phyloP scores from a whole-genome alignment of 2,329 filamentous ascomycete species.

The Monilinia aucupariae region DNA sequence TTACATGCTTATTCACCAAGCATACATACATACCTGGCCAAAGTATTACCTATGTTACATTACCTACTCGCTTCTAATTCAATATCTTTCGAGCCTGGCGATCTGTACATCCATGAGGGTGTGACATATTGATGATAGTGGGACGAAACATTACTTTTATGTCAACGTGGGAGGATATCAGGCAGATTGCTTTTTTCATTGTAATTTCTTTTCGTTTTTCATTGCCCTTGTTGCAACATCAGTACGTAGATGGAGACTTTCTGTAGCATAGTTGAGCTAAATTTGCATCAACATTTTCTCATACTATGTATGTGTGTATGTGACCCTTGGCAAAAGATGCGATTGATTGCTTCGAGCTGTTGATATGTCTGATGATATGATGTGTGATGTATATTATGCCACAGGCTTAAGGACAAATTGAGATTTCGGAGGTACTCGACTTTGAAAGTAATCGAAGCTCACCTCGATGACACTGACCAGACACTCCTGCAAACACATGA shows the following conservation, averaged over 20 bases:
- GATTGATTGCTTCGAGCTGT: background rate
- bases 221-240: slow-evolving; percentile 28
- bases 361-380: background rate
- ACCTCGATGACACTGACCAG: background rate
- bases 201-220: slow-evolving; percentile 28
- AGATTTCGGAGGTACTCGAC: background rate
- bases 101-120: slow-evolving; percentile 30
- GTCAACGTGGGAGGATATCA: slow-evolving; percentile 30
- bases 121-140: slow-evolving; percentile 29
- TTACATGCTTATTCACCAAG: slow-evolving; percentile 29
- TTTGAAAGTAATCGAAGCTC: background rate
- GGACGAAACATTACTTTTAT: slow-evolving; percentile 31
- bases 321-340: background rate
- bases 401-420: background rate
- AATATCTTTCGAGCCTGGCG: slow-evolving; percentile 33
- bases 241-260: slow-evolving; percentile 23
- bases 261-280: slow-evolving; percentile 30
- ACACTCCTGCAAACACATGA: background rate
- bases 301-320: background rate
- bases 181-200: slow-evolving; percentile 29
- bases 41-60: slow-evolving; percentile 29
- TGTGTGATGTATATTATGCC: background rate
- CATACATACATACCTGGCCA: slow-evolving; percentile 28
- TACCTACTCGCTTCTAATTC: slow-evolving; percentile 25
- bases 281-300: background rate